Evolutionary conservation across 331 rosid genomes (phyloP).

Genomic region (Quercus lobata): DNA sequence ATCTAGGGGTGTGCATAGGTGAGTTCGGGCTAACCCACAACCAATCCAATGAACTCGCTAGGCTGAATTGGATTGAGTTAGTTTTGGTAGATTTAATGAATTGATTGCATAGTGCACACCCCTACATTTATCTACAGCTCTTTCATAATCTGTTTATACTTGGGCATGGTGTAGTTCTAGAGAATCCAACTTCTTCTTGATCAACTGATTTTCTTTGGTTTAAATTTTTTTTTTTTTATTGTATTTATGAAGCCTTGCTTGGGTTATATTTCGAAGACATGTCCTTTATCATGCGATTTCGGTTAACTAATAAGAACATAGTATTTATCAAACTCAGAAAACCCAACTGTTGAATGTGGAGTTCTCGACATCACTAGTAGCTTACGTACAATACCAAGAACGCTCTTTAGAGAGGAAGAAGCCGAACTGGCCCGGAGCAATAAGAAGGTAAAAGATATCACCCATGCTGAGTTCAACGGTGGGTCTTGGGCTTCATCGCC

Average conservation of each 20-base stretch:
- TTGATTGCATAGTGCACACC: too few relatives aligned
- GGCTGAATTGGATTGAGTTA: too few relatives aligned
- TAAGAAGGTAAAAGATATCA: too few relatives aligned
- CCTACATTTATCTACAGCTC: background rate
- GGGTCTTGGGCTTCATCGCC: too few relatives aligned
- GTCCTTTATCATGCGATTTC: conserved; percentile 59
- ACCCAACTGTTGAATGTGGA: conserved; percentile 40
- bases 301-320: conserved; percentile 48
- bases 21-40: too few relatives aligned
- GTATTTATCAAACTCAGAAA: conserved; percentile 51
- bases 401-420: too few relatives aligned
- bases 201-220: conserved; percentile 42
- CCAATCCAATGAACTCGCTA: too few relatives aligned
- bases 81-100: too few relatives aligned
- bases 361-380: too few relatives aligned
- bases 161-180: conserved; percentile 42
- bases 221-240: background rate
- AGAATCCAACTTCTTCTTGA: conserved; percentile 50
- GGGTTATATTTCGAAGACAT: conserved; percentile 56
- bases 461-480: too few relatives aligned
- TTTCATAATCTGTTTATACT: conserved; percentile 36
- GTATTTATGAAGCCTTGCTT: conserved; percentile 29
- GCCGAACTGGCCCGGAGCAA: too few relatives aligned
- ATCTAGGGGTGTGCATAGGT: background rate
- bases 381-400: too few relatives aligned